Evolutionary conservation across 352 stramenopile species (phyloP).

Genomic region (Phytopythium boreale): DNA sequence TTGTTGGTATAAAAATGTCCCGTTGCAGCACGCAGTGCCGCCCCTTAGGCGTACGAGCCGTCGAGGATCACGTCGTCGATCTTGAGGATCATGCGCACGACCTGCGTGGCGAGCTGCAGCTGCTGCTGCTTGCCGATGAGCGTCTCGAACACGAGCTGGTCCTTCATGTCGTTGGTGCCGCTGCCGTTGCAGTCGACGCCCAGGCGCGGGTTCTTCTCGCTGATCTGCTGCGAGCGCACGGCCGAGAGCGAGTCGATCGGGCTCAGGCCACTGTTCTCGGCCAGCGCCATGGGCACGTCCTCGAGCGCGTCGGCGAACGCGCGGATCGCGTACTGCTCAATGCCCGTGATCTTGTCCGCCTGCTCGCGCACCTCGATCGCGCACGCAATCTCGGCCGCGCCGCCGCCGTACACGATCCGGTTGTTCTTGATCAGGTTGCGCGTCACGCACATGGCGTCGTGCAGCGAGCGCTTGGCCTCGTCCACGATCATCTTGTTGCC

Average conservation of each 20-base stretch:
- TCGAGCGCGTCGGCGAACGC: conserved; percentile 99
- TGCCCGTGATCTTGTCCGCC: conserved; percentile 80
- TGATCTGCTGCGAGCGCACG: conserved; percentile 94
- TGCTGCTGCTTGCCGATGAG: conserved; percentile 99
- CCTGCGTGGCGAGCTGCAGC: conserved; percentile 98
- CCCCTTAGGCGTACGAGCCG: conserved; percentile 82
- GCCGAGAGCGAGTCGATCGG: conserved; percentile 98
- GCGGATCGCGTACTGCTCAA: conserved; percentile 97
- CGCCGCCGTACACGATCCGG: conserved; percentile 98
- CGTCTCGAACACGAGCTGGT: conserved; percentile 99
- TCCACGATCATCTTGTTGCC: conserved; percentile 99
- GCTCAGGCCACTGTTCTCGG: conserved; percentile 97
- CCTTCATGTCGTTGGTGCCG: conserved; percentile 96
- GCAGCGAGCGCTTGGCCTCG: conserved; percentile 98
- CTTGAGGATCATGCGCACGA: conserved; percentile 99
- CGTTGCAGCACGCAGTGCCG: no score
- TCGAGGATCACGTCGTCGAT: conserved; percentile 99
- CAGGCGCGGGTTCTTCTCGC: conserved; percentile 94
- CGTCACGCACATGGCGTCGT: conserved; percentile 99
- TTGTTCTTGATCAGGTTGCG: conserved; percentile 99
- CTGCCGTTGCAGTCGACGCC: conserved; percentile 96
- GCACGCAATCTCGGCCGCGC: conserved; percentile 97
- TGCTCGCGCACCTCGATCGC: conserved; percentile 92
- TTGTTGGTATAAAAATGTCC: no score
- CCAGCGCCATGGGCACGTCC: conserved; percentile 99